Evolutionary conservation across 2,329 filamentous ascomycete genomes (phyloP).

Genomic region (Blastomyces silverae): DNA sequence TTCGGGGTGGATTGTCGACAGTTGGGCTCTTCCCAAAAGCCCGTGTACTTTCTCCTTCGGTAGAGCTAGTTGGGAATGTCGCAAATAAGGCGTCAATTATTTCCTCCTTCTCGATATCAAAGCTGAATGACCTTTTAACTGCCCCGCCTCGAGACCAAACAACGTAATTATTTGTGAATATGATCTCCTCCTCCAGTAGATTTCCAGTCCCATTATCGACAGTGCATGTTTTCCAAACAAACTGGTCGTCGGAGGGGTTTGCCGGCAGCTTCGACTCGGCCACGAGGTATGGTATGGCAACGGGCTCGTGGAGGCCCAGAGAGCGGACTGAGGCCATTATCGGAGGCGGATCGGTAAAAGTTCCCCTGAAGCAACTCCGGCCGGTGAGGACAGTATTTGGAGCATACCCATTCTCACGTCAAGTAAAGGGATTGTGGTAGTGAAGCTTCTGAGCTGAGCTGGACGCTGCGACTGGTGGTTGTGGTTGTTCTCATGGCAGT

Average conservation of each 20-base stretch:
- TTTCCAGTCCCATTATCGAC: slow-evolving; percentile 40
- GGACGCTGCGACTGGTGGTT: slow-evolving; percentile 18
- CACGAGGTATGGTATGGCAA: slow-evolving; percentile 74
- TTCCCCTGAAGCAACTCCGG: slow-evolving; percentile 23
- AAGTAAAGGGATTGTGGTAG: slow-evolving; percentile 17
- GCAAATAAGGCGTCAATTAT: slow-evolving; percentile 83
- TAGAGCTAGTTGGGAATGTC: slow-evolving; percentile 57
- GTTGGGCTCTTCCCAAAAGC: not conserved
- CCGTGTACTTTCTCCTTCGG: slow-evolving; percentile 23
- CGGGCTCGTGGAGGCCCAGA: slow-evolving; percentile 82
- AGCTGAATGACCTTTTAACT: slow-evolving; percentile 77
- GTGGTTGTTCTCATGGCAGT: slow-evolving; percentile 1
- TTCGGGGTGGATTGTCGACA: not conserved
- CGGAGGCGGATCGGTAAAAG: slow-evolving; percentile 23
- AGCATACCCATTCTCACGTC: slow-evolving; percentile 28
- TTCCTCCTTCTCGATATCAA: slow-evolving; percentile 77
- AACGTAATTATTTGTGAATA: slow-evolving; percentile 67
- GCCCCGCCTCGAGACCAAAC: slow-evolving; percentile 84
- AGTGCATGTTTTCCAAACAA: slow-evolving; percentile 65
- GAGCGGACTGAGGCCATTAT: slow-evolving; percentile 86
- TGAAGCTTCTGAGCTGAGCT: slow-evolving; percentile 19
- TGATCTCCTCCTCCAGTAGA: slow-evolving; percentile 66
- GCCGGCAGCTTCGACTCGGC: slow-evolving; percentile 67
- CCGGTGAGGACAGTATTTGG: slow-evolving; percentile 24
- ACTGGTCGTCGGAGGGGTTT: slow-evolving; percentile 57